Percentiles rank a stretch among this genome's conserved stretches.
Conservation (phyloP, 768 basidiomycete genomes). For the Pleurotus tuber-regium region DNA sequence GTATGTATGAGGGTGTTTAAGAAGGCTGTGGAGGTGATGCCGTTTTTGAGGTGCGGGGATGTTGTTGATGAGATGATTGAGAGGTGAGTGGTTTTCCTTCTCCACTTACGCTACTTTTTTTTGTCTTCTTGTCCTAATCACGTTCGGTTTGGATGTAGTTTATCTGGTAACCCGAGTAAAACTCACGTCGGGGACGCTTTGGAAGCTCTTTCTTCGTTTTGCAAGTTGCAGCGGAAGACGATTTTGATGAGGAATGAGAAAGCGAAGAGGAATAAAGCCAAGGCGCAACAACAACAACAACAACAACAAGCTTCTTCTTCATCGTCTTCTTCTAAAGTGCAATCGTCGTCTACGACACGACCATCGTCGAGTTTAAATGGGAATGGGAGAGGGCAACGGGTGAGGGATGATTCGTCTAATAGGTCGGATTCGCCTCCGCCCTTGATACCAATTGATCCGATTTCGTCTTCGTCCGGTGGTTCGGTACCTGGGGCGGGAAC, state of each 20-base stretch:
- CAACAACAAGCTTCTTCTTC: background rate
- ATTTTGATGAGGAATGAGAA: slow-evolving; percentile 10
- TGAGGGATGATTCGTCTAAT: background rate
- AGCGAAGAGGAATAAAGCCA: background rate
- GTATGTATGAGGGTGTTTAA: slow-evolving; percentile 40
- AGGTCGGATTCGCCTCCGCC: background rate
- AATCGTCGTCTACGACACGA: no score
- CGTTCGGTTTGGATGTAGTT: slow-evolving; percentile 29
- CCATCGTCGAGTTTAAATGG: no score
- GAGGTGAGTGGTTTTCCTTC: slow-evolving; percentile 36
- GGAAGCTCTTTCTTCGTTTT: slow-evolving; percentile 44
- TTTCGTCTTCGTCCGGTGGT: background rate
- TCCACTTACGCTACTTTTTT: no score
- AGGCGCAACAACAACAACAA: background rate
- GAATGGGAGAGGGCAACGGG: background rate
- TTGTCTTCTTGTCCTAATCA: background rate
- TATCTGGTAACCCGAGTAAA: slow-evolving; percentile 56
- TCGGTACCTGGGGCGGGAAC: background rate
- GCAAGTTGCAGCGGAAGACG: slow-evolving; percentile 47
- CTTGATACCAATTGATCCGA: background rate
- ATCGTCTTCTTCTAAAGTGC: no score
- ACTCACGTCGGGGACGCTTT: slow-evolving; percentile 50
- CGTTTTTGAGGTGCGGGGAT: slow-evolving; percentile 50
- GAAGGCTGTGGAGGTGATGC: slow-evolving; percentile 51
- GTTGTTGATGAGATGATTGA: slow-evolving; percentile 53